Evolutionary conservation across 2,329 filamentous ascomycete genomes (phyloP), one percentile per base, ranked within the genome.

Genomic region (Colletotrichum liriopes): DNA sequence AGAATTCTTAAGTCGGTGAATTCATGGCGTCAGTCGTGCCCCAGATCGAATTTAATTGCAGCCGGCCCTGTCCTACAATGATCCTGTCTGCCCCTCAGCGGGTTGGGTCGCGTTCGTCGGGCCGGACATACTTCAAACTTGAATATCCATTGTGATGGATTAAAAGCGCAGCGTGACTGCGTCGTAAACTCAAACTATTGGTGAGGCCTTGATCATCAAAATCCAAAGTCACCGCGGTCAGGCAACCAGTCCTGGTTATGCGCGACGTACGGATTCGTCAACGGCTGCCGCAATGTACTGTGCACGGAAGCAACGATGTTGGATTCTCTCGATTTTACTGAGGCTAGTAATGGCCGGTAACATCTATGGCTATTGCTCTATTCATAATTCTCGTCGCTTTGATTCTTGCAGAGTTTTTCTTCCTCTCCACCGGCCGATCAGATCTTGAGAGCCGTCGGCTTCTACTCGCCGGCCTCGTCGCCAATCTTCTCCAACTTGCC

Each of bases 401-500:
- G 29, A 59, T 12, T 18, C 37, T 20, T 39, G 70, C 59, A 72
- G 29, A 52, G 37, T 68, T 64, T 51, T 51, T 65, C 56, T 64
- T 47, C 41, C 26, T 65, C 23, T 39, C 63, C 56, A 52, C 66
- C 20, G 49, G 26, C 54, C 52, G 41, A 60, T 70, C 47, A 59
- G n/a, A 43, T 49, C 11, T 47, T 41, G 26, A 32, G 29, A 14
- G 8, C 63, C 45, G 39, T 41, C 23, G 14, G 4, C 55, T 58
- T 62, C 81, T 84, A 91, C 81, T 92, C 89, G 65, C 91, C 90
- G 37, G 85, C 82, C 80, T 94, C 92, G 77, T 97, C 93, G 18
- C 92, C 94, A 79, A 98, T 90, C 90, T 98, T 98, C 88, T 98
- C 94, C 76, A 99, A 85, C 87, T 97, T 97, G 76, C 95, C 96